A percentile compares a stretch with the other conserved stretches of the same genome.
Evolutionary conservation across 1,284 basidiomycete species (phyloP).

Genomic region (Ganoderma lucidum): DNA sequence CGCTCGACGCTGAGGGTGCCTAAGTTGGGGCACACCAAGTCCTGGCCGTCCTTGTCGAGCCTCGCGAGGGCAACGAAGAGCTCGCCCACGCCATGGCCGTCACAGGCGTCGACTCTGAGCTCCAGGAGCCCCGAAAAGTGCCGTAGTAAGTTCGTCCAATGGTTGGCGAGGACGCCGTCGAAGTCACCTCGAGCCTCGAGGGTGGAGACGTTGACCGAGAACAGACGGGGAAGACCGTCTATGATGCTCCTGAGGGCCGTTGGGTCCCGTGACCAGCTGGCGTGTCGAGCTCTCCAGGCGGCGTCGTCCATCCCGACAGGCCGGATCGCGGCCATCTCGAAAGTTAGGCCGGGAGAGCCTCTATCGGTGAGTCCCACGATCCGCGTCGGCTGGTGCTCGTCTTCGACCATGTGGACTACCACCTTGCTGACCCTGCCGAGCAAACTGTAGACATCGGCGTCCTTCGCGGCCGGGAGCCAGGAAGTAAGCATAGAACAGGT

Average conservation of each 20-base stretch:
- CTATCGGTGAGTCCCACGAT: neutral
- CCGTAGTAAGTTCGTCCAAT: neutral
- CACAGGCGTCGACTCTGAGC: neutral
- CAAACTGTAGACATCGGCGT: neutral
- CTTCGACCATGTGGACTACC: neutral
- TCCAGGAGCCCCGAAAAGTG: neutral
- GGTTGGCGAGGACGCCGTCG: neutral
- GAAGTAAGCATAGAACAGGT: neutral
- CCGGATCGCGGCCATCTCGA: neutral
- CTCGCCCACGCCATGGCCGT: neutral
- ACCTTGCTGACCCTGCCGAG: neutral
- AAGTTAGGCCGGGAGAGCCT: neutral
- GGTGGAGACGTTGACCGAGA: neutral
- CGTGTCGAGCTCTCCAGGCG: neutral
- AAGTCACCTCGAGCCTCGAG: neutral
- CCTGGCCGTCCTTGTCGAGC: neutral
- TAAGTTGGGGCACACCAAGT: neutral
- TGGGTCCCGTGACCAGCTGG: neutral
- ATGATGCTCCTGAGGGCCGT: neutral
- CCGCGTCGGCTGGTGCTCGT: neutral
- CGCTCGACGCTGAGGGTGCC: neutral
- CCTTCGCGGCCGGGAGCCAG: neutral
- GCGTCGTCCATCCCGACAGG: neutral
- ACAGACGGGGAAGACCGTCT: neutral
- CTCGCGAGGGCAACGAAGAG: neutral